phyloP scores from a whole-genome alignment of 129 eudicot genomes.

The Lactuca sativa region DNA sequence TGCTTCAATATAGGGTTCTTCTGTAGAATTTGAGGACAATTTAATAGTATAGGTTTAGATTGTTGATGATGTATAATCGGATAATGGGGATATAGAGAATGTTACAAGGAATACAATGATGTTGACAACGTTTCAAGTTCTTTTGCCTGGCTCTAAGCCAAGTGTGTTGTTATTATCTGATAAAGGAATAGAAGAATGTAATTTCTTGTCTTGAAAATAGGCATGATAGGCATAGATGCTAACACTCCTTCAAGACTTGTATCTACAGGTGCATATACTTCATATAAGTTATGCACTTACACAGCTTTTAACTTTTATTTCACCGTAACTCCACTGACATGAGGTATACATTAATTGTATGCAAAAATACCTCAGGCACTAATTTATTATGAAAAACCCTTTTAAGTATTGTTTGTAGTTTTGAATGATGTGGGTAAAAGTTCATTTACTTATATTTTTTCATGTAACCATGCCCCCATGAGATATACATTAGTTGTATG shows the following conservation, averaged over 20 bases:
- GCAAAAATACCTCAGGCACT: no score
- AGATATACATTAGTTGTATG: no score
- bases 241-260: no score
- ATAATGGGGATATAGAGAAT: constrained; percentile 1
- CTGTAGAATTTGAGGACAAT: neutral
- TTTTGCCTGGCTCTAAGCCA: neutral
- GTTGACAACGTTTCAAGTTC: neutral
- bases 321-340: no score
- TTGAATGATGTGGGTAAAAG: no score
- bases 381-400: no score
- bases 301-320: neutral
- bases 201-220: neutral
- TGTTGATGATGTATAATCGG: neutral
- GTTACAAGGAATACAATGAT: neutral
- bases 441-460: no score
- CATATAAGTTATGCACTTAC: neutral
- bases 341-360: no score
- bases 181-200: neutral
- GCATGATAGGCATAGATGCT: neutral
- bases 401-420: no score
- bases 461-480: no score
- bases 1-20: neutral
- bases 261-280: no score
- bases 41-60: neutral
- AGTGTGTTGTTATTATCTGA: constrained; percentile 11